Evolutionary conservation across 179 eudicot species (phyloP), one percentile per base, ranked within the genome.

Genomic region (Silene noctiflora): DNA sequence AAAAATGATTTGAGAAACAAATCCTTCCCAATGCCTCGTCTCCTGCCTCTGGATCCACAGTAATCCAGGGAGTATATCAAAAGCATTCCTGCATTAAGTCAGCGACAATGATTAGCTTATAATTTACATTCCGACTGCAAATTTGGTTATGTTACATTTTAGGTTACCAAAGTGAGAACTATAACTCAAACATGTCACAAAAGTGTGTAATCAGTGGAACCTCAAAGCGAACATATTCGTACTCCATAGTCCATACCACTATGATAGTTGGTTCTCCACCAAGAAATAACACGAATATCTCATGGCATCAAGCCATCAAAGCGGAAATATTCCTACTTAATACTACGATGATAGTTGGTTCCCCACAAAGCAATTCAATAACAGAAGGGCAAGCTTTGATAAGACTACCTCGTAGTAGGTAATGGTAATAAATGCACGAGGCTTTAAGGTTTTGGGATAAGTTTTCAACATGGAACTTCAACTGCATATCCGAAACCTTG

Each of bases 81-180:
- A 12, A 20, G 72, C 61, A 22, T 59, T 70, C 74, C 74, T 70
- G 74, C 42, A 70, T 51, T 11, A 33, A 70, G 74, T 6, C 61
- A 51, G 61, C 0, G 61, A 17, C n/a, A 48, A 21, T 20, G 17
- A 44, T n/a, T 20, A 42, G 72, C 13, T 42, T 39, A 67, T n/a
- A 2, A 66, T 27, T 13, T 66, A 16, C 33, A 6, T 29, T 4
- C 22, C 17, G 55, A 13, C 56, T 19, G 51, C 2, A 19, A 51
- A 13, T 51, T 22, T 22, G 22, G n/a, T 7, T 6, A 42, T 2
- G 3, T 24, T 46, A 42, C 8, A 9, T 48, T 27, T 27, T 27
- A 27, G 29, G 29, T 27, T 27, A 12, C 17, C 17, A 1, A 51
- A 51, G 56, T 51, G 17, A 51, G 56, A 14, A 11, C 29, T 27